Percentiles rank a stretch among this genome's conserved stretches.
Conservation (phyloP, 768 basidiomycete genomes). For the Kwoniella dendrophila region DNA sequence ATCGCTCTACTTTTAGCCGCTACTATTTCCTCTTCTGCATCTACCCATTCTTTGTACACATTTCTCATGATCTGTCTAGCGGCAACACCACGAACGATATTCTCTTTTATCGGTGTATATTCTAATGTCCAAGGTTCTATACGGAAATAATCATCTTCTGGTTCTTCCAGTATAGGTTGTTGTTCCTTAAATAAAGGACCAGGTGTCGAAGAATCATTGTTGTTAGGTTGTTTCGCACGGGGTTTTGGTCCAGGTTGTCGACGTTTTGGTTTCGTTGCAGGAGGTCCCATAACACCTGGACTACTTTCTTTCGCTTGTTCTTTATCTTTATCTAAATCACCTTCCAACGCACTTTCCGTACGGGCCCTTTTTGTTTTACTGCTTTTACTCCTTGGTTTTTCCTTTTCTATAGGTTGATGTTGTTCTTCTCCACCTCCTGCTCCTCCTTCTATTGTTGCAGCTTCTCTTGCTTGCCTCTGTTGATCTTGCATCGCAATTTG, state of each 20-base stretch:
- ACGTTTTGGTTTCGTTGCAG: slow-evolving; percentile 38
- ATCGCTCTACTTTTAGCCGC: slow-evolving; percentile 20
- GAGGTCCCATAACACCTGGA: slow-evolving; percentile 47
- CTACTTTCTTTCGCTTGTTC: slow-evolving; percentile 30
- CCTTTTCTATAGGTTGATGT: no score
- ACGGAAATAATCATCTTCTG: slow-evolving; percentile 42
- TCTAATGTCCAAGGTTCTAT: slow-evolving; percentile 47
- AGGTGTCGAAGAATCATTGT: slow-evolving; percentile 11
- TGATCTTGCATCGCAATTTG: slow-evolving; percentile 25
- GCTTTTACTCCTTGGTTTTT: slow-evolving; percentile 23
- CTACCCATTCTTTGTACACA: slow-evolving; percentile 48
- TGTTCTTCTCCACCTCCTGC: slow-evolving; percentile 7
- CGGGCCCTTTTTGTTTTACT: slow-evolving; percentile 35
- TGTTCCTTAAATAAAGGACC: slow-evolving; percentile 22
- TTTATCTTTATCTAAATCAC: slow-evolving; percentile 15
- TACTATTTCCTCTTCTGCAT: slow-evolving; percentile 37
- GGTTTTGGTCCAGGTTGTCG: slow-evolving; percentile 31
- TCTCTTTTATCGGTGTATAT: slow-evolving; percentile 48
- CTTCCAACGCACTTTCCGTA: slow-evolving; percentile 34
- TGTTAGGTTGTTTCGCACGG: slow-evolving; percentile 12
- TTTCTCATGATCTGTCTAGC: slow-evolving; percentile 35
- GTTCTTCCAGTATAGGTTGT: slow-evolving; percentile 23
- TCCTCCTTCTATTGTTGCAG: not conserved
- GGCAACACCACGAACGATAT: slow-evolving; percentile 32
- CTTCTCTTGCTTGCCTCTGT: slow-evolving; percentile 7